Evolutionary conservation across 1,139 yeast genomes (phyloP).

Genomic region (Blastobotrys raffinosifermentans): DNA sequence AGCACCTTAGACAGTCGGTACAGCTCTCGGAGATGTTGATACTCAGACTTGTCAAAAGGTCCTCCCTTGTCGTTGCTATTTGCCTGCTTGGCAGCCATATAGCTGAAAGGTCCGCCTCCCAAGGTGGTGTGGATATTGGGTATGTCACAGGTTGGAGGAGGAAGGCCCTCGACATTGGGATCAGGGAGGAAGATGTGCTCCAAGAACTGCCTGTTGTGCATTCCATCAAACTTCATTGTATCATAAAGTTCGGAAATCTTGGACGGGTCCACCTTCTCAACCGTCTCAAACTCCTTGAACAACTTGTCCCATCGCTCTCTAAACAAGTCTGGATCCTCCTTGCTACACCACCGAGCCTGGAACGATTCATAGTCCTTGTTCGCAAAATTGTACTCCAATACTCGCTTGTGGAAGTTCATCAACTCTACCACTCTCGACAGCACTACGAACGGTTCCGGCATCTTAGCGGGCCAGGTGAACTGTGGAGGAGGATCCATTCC

Average conservation of each 20-base stretch:
- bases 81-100: no score
- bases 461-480: constrained; percentile 97
- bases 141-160: constrained; percentile 38
- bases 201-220: constrained; percentile 87
- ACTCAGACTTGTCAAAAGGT: constrained; percentile 75
- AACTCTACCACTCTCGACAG: constrained; percentile 90
- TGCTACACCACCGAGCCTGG: constrained; percentile 92
- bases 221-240: constrained; percentile 97
- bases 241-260: constrained; percentile 95
- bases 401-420: constrained; percentile 84
- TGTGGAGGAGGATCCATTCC: constrained; percentile 99
- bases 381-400: constrained; percentile 77
- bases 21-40: constrained; percentile 75
- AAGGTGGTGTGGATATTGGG: constrained; percentile 28
- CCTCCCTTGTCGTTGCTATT: constrained; percentile 9
- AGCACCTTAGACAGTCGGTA: constrained; percentile 86
- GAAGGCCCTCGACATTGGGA: constrained; percentile 30
- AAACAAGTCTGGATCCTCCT: constrained; percentile 85
- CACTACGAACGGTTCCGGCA: constrained; percentile 95
- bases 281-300: constrained; percentile 84
- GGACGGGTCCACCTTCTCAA: constrained; percentile 96
- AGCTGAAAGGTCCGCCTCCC: constrained; percentile 14
- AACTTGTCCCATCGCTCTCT: constrained; percentile 97
- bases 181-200: constrained; percentile 77
- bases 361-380: constrained; percentile 59